phyloP scores from a whole-genome alignment of 1,139 yeast species.

The Blastobotrys apis region DNA sequence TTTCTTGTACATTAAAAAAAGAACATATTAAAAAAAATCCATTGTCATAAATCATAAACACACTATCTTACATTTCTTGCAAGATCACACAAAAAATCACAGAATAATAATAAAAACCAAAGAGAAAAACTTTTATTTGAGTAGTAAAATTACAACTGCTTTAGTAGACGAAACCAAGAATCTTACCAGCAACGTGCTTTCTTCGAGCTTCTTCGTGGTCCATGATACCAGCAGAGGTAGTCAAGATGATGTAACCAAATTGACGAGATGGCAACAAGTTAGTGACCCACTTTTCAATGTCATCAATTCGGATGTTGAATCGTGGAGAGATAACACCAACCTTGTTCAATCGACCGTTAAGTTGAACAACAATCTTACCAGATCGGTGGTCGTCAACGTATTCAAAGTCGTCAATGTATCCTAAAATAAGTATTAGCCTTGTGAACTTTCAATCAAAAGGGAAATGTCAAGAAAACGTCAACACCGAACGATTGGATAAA shows the following conservation, averaged over 20 bases:
- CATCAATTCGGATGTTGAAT: conserved; percentile 90
- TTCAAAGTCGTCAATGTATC: conserved; percentile 99
- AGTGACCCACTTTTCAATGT: conserved; percentile 97
- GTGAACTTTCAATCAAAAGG: conserved; percentile 11
- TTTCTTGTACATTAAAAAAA: background rate
- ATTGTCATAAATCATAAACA: conserved; percentile 2
- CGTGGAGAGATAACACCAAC: conserved; percentile 98
- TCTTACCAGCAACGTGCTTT: conserved; percentile 98
- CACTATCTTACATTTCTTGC: background rate
- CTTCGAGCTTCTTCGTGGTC: conserved; percentile 99
- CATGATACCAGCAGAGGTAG: conserved; percentile 99
- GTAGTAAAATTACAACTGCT: no score
- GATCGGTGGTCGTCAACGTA: conserved; percentile 99
- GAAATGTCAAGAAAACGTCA: conserved; percentile 72
- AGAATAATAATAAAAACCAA: background rate
- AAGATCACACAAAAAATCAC: background rate
- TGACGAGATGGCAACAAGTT: conserved; percentile 98
- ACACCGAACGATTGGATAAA: conserved; percentile 44
- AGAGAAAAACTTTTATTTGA: background rate
- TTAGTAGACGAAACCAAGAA: conserved; percentile 93
- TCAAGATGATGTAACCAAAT: conserved; percentile 92
- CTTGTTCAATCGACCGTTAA: conserved; percentile 97
- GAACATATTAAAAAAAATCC: background rate
- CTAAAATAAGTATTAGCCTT: conserved; percentile 39
- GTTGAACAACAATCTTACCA: conserved; percentile 93